Evolutionary conservation across 208 protist genomes (phyloP), one percentile per base, ranked within the genome.

Genomic region (Naegleria gruberi): DNA sequence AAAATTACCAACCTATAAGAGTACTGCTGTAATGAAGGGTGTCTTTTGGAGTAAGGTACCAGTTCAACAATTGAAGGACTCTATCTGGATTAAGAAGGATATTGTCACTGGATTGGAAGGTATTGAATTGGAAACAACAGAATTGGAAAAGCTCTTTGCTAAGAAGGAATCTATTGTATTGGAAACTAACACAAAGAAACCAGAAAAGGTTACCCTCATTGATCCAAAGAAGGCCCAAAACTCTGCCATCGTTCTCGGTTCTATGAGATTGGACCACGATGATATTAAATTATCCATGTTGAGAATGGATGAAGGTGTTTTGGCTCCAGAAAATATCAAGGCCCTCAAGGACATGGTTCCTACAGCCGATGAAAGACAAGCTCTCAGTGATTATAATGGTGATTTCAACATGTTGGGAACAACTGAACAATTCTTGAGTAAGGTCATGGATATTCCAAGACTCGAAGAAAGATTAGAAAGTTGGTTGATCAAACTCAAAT

Each of bases 161-260:
- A 41, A 37, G 8, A 51, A 45, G 19, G 74, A 34, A 42, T 45
- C 41, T 4, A 41, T 55, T 45, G n/a, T 19, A 4, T 26, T 43
- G 15, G 43, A 47, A 40, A 55, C 3, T 23, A 87, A 2, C 3
- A 40, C 15, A 23, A 87, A 87, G 43, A 89, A 89, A n/a, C 30
- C 19, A n/a, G 46, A 74, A 6, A 74, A 89, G 34, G 37, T 89
- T 4, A 89, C 46, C n/a, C 17, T 89, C 34, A 74, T 89, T 41
- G 85, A 89, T 89, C 85, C 85, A 41, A 89, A 89, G 34, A 89
- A 89, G 37, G 44, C 85, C n/a, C 44, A 89, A 57, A 89, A 89
- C 40, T 5, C 34, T 0, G 85, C 85, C 34, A 89, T 89, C n/a
- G 40, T 43, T 6, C 37, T 89, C 6, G 44, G 46, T 5, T 42